phyloP scores from a whole-genome alignment of 2,329 filamentous ascomycete species.

The Trichoderma sp. region DNA sequence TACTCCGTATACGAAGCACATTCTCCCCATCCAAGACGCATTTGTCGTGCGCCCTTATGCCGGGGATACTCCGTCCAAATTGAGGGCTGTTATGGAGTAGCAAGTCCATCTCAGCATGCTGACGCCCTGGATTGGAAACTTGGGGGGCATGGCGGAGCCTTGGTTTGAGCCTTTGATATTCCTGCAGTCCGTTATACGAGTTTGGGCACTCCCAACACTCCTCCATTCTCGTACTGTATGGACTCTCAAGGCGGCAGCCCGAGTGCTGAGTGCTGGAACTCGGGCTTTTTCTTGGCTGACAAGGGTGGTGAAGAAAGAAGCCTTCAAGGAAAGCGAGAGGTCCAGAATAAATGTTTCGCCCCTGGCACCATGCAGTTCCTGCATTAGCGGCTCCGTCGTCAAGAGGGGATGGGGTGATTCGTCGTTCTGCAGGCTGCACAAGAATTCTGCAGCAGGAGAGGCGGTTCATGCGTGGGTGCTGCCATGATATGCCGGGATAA shows the following conservation, averaged over 20 bases:
- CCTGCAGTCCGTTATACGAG: background rate
- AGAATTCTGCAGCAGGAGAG: background rate
- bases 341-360: constrained; percentile 8
- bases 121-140: background rate
- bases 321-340: background rate
- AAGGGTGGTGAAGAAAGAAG: constrained; percentile 8
- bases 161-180: background rate
- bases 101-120: constrained; percentile 4
- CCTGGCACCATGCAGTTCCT: constrained; percentile 24
- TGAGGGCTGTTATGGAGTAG: constrained; percentile 6
- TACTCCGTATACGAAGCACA: background rate
- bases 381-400: constrained; percentile 23
- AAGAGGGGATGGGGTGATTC: background rate
- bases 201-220: background rate
- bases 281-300: constrained; percentile 1
- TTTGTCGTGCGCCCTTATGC: constrained; percentile 7
- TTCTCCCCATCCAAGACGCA: background rate
- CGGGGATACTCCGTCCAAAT: constrained; percentile 14
- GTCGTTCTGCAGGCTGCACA: background rate
- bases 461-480: background rate
- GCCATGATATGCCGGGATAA: background rate
- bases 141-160: background rate
- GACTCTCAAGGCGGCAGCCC: background rate
- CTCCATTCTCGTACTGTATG: background rate
- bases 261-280: background rate